Percentiles rank a stretch among this genome's conserved stretches.
phyloP scores from a whole-genome alignment of 2,329 filamentous ascomycete species.

The Sphaerulina musiva region DNA sequence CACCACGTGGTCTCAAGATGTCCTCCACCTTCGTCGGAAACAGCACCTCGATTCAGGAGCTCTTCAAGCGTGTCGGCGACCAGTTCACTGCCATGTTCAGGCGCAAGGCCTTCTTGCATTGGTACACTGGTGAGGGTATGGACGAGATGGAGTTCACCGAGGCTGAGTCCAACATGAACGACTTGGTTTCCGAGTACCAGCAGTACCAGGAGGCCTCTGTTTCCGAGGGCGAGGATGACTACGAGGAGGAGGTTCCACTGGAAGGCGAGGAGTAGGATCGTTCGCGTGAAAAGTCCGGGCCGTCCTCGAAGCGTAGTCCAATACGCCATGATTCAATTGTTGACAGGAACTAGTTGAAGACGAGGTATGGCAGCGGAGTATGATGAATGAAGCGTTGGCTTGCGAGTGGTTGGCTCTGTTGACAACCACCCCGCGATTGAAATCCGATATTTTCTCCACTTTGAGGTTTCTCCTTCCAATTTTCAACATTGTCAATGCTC shows the following conservation, averaged over 20 bases:
- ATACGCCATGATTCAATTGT: not conserved
- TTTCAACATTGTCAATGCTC: no score
- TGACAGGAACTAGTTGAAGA: not conserved
- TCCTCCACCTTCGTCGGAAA: constrained; percentile 98
- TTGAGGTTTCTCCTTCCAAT: no score
- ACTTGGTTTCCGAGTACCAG: constrained; percentile 98
- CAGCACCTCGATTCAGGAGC: constrained; percentile 99
- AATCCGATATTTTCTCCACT: not conserved
- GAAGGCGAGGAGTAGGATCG: constrained; percentile 62
- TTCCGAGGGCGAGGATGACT: constrained; percentile 95
- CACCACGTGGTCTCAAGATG: constrained; percentile 97
- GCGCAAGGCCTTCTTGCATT: constrained; percentile 99
- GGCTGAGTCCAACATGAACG: constrained; percentile 99
- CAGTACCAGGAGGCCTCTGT: constrained; percentile 99
- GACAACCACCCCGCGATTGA: not conserved
- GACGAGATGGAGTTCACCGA: constrained; percentile 99
- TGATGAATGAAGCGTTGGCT: not conserved
- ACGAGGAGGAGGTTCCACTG: constrained; percentile 72
- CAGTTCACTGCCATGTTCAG: constrained; percentile 99
- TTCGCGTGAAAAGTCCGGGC: not conserved
- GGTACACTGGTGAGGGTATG: constrained; percentile 99
- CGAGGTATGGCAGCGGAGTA: not conserved
- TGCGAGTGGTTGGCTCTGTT: constrained; percentile 3
- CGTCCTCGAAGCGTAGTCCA: no score
- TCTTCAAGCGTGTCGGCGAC: constrained; percentile 99